Evolutionary conservation across 768 basidiomycete genomes (phyloP), one percentile per base, ranked within the genome.

Genomic region (Agaricus subrufescens): DNA sequence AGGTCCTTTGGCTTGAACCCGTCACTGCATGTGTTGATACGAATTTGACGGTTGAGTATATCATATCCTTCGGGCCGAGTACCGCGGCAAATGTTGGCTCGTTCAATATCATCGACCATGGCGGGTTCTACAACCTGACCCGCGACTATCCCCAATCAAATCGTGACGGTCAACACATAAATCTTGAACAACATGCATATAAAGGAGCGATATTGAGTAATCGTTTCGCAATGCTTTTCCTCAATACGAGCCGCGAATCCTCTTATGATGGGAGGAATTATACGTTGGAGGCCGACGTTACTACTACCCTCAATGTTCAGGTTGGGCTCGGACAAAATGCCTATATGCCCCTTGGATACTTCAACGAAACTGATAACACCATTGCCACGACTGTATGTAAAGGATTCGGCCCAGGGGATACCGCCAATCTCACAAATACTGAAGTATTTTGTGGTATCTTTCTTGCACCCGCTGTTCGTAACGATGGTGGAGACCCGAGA

Each of bases 1-100:
- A 64, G 10, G 46, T 66, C 19, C 43, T 66, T 1, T 66, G 65
- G 64, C 56, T 65, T 11, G 63, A 66, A 30, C 65, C 65, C 1
- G 60, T 61, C 37, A 60, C 63, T 2, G 23, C 39, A 10, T 66
- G 63, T 29, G 61, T 63, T 48, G 58, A 66, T 51, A 62, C 63
- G 3, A 66, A 64, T 40, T 23, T 66, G 37, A 66, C 65, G 0
- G 19, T 62, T 25, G 62, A 63, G 23, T 65, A 63, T 40, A 50
- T 47, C 15, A 43, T 58, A 11, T 4, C 27, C 4, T 27, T 4
- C 12, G 23, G 29, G 12, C 50, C 37, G 3, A 30, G 46, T 27
- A 12, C 11, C 8, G 40, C 19, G 40, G 14, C 40, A 12, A 9
- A 5, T n/a, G 23, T 26, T 34, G 26, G 39, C 23, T 31, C 3